Evolutionary conservation across 1,139 yeast species (phyloP).

Genomic region (Suhomyces anneliseae): DNA sequence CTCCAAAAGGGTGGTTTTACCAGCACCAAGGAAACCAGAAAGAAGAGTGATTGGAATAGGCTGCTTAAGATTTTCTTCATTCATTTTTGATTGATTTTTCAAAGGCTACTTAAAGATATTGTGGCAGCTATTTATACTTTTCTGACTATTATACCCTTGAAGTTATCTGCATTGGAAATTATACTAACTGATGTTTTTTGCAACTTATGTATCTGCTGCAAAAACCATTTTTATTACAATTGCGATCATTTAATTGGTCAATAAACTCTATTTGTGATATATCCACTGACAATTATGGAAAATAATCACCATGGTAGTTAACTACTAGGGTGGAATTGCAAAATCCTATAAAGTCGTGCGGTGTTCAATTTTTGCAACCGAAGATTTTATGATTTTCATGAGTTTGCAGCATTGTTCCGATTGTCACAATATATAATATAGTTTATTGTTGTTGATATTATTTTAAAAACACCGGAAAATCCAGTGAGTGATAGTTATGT

Average conservation of each 20-base stretch:
- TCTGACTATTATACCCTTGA: background rate
- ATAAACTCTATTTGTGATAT: background rate
- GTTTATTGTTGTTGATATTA: too few species aligned
- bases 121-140: background rate
- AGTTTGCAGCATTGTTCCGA: too few species aligned
- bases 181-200: background rate
- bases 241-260: background rate
- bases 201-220: background rate
- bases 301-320: background rate
- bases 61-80: background rate
- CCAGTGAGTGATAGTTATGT: background rate
- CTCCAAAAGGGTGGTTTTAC: conserved; percentile 47
- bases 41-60: conserved; percentile 43
- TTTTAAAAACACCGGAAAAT: background rate
- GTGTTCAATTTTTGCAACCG: background rate
- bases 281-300: conserved; percentile 8
- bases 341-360: background rate
- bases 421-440: background rate
- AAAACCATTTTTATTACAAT: background rate
- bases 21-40: conserved; percentile 47
- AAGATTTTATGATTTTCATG: background rate
- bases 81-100: background rate
- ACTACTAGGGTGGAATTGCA: conserved; percentile 2
- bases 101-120: too few species aligned
- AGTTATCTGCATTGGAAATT: background rate